Evolutionary conservation across 2,329 filamentous ascomycete genomes (phyloP), one percentile per base, ranked within the genome.

Genomic region (Pyricularia pennisetigena): DNA sequence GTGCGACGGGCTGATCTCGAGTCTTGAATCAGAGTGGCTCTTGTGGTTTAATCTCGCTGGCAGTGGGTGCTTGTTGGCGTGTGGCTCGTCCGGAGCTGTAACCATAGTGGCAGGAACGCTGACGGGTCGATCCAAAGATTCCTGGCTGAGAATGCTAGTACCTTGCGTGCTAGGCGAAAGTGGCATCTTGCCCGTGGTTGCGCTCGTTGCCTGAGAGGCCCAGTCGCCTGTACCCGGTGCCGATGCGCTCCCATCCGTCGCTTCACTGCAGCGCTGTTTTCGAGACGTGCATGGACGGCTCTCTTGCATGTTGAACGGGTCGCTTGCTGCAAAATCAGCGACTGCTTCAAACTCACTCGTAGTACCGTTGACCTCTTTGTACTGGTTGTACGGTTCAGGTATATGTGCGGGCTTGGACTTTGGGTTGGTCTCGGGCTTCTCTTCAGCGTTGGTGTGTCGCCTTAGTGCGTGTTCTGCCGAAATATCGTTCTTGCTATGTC

Each of bases 101-200:
- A 81, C 74, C 26, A 78, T 79, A 10, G 77, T 77, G 32, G 75
- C 75, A 0, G 80, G 81, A 24, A 83, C 77, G 70, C 81, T 82
- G 54, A 77, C 74, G 3, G 81, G 80, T 23, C 81, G 81, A 64
- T 87, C 86, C 68, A 82, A 73, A 8, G 85, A 87, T 62, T 87
- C 85, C 68, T 82, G 82, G 76, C 86, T 89, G 71, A 87, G 83
- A 70, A 89, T 86, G 75, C 87, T 89, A 23, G 87, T 89, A 57
- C 86, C 87, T 73, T 87, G 82, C 2, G 87, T 89, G 74, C 86
- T 89, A 2, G 87, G 87, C 28, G 87, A 89, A 49, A 88, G 77
- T 3, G 87, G 86, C 83, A 88, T 84, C 76, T 87, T 88, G 66
- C 85, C 83, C 1, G 86, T 88, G 1, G 86, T 87, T 9, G 86